Base-by-base conservation (phyloP, 2,329 filamentous ascomycete genomes). In the Xylaria multiplex region DNA sequence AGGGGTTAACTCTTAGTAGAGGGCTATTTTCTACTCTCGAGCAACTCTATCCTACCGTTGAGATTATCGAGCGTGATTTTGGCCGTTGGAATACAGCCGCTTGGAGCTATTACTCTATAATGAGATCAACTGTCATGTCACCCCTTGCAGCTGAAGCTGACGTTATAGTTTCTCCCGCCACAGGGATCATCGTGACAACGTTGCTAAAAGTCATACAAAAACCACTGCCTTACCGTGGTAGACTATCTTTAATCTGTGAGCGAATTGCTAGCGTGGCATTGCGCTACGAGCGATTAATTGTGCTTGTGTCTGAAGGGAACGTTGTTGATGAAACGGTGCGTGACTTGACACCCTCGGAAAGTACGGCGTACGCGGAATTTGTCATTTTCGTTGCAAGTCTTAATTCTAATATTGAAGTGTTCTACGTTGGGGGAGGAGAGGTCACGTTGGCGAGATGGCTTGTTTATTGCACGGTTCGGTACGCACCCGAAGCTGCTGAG, bases 141-240 rank as follows among this genome's bases (percentile, higher is more conserved):
- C 69, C 79, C 0, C 76, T 85, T 1, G 78, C 79, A 0, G 79
- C 81, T 6, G 91, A 93, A 75, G 90, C 92, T 2, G 93, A 97
- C 72, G 78, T 97, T 2, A 85, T 91, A 0, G 72, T 94, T 5
- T 92, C 92, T 0, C 88, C 92, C 0, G 83, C 81, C 0, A 88
- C 86, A 0, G 93, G 91, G 0, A 79, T 97, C 2, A 77, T 97
- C 0, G 74, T 91, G 22, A 92, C 92, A 0, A 91, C 87, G 0
- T 80, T 94, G 5, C 87, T 94, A 67, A 88, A 90, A 69, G 83
- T 91, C 30, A 90, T 89, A 49, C 94, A 97, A 73, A 86, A 84
- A 54, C 82, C 90, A 2, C 81, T 93, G 0, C 92, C 92, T 0
- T 89, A 90, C 0, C 84, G 87, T 59, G 81, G 77, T 8, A 68